Percentiles rank a stretch among this genome's conserved stretches.
Conservation (phyloP, 2,329 filamentous ascomycete species). For the Aspergillus brunneoviolaceus region DNA sequence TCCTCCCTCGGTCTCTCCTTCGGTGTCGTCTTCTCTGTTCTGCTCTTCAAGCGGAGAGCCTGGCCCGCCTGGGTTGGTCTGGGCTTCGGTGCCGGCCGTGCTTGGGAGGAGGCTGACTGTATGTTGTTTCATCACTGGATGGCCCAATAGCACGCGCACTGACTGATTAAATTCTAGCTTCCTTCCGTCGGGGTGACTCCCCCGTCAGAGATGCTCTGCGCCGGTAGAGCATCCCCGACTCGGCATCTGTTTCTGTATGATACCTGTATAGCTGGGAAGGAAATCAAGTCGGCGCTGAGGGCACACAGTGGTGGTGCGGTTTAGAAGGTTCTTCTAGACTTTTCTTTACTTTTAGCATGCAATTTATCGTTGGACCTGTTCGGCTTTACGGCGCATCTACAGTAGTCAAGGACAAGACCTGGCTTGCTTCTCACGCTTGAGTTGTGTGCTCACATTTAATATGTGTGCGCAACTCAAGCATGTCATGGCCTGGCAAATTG, state of each 20-base stretch:
- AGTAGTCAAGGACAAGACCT: neutral
- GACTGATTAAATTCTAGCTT: slow-evolving; percentile 33
- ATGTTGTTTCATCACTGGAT: slow-evolving; percentile 40
- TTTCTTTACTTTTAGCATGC: slow-evolving; percentile 18
- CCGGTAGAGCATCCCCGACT: slow-evolving; percentile 27
- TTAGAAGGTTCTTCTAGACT: slow-evolving; percentile 24
- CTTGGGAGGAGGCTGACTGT: slow-evolving; percentile 97
- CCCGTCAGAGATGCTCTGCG: slow-evolving; percentile 41
- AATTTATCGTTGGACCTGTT: slow-evolving; percentile 15
- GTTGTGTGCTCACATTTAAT: neutral
- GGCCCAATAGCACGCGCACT: neutral
- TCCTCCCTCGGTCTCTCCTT: slow-evolving; percentile 94
- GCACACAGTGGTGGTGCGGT: slow-evolving; percentile 12
- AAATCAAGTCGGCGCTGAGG: slow-evolving; percentile 16
- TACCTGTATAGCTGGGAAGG: slow-evolving; percentile 37
- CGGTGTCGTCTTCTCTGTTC: slow-evolving; percentile 96
- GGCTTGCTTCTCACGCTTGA: neutral
- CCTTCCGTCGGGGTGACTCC: slow-evolving; percentile 45
- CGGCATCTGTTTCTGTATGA: slow-evolving; percentile 33
- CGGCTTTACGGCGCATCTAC: neutral
- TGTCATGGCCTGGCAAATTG: too few relatives aligned
- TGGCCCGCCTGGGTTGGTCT: slow-evolving; percentile 96
- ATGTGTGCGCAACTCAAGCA: neutral
- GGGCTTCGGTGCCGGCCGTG: slow-evolving; percentile 92
- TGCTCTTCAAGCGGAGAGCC: slow-evolving; percentile 95